Evolutionary conservation across 2,329 filamentous ascomycete genomes (phyloP).

Genomic region (Exophiala calicioides): DNA sequence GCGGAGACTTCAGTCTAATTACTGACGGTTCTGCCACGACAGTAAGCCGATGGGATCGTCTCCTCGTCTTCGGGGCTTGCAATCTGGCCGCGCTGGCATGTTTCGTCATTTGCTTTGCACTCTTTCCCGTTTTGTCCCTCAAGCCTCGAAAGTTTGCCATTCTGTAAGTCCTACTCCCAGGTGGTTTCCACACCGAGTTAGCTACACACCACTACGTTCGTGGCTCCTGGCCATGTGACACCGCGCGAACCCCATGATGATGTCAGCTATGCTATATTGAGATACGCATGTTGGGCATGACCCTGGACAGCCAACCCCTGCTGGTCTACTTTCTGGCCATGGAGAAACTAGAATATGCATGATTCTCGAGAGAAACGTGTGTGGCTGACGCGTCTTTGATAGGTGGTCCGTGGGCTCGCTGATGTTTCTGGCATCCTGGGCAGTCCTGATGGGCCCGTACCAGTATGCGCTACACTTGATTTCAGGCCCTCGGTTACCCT

Average conservation of each 20-base stretch:
- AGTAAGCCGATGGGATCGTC: constrained; percentile 97
- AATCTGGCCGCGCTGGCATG: constrained; percentile 86
- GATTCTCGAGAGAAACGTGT: constrained; percentile 22
- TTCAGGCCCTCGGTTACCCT: constrained; percentile 81
- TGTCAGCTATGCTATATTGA: constrained; percentile 30
- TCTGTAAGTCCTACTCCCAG: constrained; percentile 70
- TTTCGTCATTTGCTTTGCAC: constrained; percentile 88
- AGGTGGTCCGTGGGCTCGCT: constrained; percentile 95
- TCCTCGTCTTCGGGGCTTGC: constrained; percentile 88
- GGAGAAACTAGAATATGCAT: constrained; percentile 16
- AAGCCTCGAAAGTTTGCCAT: constrained; percentile 93
- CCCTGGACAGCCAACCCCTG: constrained; percentile 13
- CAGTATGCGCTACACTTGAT: constrained; percentile 81
- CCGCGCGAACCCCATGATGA: constrained; percentile 30
- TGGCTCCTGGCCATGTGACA: constrained; percentile 28
- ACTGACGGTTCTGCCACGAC: constrained; percentile 27
- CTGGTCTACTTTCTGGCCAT: constrained; percentile 10
- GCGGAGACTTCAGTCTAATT: constrained; percentile 1
- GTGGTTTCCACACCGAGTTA: constrained; percentile 24
- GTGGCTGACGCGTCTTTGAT: constrained; percentile 35
- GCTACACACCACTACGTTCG: constrained; percentile 28
- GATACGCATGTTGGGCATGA: constrained; percentile 10
- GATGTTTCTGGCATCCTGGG: constrained; percentile 89
- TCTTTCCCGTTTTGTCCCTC: constrained; percentile 80
- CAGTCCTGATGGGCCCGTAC: constrained; percentile 87